A percentile compares a stretch with the other conserved stretches of the same genome.
phyloP scores from a whole-genome alignment of 163 green algal species.

The Scenedesmus sp. region DNA sequence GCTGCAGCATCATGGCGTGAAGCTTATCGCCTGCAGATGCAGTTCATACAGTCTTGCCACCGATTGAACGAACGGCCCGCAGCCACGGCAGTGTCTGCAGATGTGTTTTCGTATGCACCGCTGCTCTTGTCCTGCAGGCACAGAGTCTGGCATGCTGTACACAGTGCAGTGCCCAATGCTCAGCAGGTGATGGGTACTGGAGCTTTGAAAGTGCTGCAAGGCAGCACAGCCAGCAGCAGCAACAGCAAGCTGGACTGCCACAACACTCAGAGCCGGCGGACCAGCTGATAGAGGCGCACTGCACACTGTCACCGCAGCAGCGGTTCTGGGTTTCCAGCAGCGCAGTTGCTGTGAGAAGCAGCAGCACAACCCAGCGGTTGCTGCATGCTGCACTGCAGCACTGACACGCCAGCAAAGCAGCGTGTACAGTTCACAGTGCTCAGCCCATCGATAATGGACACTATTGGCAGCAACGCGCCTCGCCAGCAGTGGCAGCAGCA shows the following conservation, averaged over 20 bases:
- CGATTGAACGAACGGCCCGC: not conserved
- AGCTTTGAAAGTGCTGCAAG: not conserved
- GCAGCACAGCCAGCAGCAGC: not conserved
- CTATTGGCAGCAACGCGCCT: too few species aligned
- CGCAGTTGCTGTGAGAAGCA: too few species aligned
- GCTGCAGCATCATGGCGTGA: too few species aligned
- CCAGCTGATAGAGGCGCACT: too few species aligned
- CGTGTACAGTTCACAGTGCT: too few species aligned
- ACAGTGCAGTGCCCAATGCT: slow-evolving; percentile 63
- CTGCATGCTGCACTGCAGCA: not conserved
- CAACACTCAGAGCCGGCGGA: too few species aligned
- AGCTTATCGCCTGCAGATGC: not conserved
- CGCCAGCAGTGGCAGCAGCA: too few species aligned
- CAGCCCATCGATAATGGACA: too few species aligned
- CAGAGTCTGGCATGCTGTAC: slow-evolving; percentile 62
- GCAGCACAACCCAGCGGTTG: too few species aligned
- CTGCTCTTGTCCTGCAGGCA: slow-evolving; percentile 58
- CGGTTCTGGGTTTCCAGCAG: not conserved
- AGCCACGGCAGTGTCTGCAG: not conserved
- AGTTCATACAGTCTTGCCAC: not conserved
- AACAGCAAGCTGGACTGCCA: not conserved
- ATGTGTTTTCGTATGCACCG: not conserved
- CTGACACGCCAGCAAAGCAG: not conserved
- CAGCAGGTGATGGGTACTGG: slow-evolving; percentile 24
- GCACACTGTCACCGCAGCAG: not conserved